A percentile compares a stretch with the other conserved stretches of the same genome.
phyloP scores from a whole-genome alignment of 78 protist species.

The Monosiga brevicollis region DNA sequence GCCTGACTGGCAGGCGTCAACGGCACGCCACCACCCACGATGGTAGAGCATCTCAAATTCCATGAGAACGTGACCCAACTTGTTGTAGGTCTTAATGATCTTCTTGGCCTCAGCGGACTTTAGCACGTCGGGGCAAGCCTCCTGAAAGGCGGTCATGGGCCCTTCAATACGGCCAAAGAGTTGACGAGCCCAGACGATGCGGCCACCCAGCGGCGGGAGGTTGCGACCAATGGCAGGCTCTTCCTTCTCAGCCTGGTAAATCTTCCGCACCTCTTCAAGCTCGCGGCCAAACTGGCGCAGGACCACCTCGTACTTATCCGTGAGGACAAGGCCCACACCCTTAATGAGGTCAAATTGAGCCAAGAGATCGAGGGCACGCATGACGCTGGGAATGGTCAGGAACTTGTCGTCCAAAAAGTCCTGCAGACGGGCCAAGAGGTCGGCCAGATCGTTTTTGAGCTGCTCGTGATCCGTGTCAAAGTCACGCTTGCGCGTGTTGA shows the following conservation, averaged over 20 bases:
- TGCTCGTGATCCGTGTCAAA: conserved; percentile 62
- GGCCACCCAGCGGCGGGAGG: conserved; percentile 69
- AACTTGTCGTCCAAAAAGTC: conserved; percentile 50
- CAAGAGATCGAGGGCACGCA: conserved; percentile 40
- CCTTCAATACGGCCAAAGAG: conserved; percentile 51
- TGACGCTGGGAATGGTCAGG: conserved; percentile 27
- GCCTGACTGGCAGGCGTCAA: conserved; percentile 35
- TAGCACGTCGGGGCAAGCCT: conserved; percentile 24
- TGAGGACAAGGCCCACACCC: conserved; percentile 38
- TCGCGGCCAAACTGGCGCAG: conserved; percentile 57
- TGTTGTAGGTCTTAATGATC: conserved; percentile 62
- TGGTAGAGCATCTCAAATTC: conserved; percentile 62
- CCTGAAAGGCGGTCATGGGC: conserved; percentile 55
- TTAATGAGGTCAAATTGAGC: conserved; percentile 49
- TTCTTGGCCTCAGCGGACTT: conserved; percentile 40
- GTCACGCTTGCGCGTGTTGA: conserved; percentile 29
- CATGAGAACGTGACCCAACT: conserved; percentile 44
- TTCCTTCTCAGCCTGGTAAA: conserved; percentile 47
- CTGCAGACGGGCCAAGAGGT: conserved; percentile 42
- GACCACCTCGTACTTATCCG: conserved; percentile 44
- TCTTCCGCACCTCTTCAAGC: conserved; percentile 42
- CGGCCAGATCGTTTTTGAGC: conserved; percentile 34
- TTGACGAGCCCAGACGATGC: conserved; percentile 60
- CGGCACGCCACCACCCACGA: conserved; percentile 35
- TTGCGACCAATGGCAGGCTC: conserved; percentile 67